phyloP scores from a whole-genome alignment of 2,329 filamentous ascomycete genomes.

The Diaporthe helianthi region DNA sequence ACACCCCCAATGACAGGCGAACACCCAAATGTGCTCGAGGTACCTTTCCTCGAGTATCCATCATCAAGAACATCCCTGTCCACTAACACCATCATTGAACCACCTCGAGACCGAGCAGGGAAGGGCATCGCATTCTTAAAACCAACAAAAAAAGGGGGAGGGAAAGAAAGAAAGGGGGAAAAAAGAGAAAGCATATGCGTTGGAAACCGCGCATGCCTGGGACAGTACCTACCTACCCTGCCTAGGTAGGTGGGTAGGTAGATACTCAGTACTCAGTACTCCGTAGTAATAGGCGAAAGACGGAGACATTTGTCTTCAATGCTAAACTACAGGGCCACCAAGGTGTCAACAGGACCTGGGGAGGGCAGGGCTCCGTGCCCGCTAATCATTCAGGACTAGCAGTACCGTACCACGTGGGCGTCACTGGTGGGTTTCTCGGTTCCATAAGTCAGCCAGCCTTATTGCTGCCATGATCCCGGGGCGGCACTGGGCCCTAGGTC shows the following conservation, averaged over 20 bases:
- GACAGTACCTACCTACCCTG: no score
- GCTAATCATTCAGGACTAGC: not conserved
- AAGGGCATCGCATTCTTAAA: not conserved
- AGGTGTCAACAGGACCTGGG: conserved; percentile 3
- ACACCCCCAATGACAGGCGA: not conserved
- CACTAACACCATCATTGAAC: no score
- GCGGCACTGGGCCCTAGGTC: not conserved
- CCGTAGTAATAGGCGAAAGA: no score
- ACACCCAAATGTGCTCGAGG: not conserved
- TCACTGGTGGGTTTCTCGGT: conserved; percentile 14
- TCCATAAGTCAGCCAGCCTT: conserved; percentile 23
- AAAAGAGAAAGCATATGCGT: no score
- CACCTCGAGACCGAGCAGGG: not conserved
- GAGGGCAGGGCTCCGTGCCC: not conserved
- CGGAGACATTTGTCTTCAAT: not conserved
- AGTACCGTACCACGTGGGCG: conserved; percentile 20
- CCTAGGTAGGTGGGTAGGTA: no score
- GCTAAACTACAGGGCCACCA: conserved; percentile 12
- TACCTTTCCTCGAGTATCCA: not conserved
- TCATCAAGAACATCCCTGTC: no score
- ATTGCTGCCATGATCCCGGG: not conserved
- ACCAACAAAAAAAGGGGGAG: not conserved
- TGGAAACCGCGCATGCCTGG: no score
- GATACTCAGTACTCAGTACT: no score
- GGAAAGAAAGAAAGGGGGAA: no score